Evolutionary conservation across 1,139 yeast genomes (phyloP), one percentile per base, ranked within the genome.

Genomic region (Protomyces pachydermus): DNA sequence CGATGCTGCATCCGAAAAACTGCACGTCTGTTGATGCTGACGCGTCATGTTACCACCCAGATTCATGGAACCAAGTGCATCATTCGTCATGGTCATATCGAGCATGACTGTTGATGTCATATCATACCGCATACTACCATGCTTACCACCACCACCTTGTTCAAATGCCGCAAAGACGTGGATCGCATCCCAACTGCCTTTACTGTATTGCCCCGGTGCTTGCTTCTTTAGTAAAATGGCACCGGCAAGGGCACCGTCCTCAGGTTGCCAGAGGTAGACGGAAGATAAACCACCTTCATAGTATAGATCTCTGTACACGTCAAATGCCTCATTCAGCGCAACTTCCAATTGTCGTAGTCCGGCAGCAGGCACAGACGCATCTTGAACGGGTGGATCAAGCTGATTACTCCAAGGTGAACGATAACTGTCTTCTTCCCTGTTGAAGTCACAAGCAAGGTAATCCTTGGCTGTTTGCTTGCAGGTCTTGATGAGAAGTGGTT

Each of bases 261-360:
- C 74, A 39, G 84, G 82, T 71, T 89, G 96, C 98, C 98, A 93
- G 60, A 93, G 79, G 73, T 93, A 93, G n/a, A 87, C 96, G 65
- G 93, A 86, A 1, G 95, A 87, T 54, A 87, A 80, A 20, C 96
- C 95, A 45, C 98, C 97, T 74, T 91, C 98, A 74, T 91, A 93
- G 78, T 93, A 93, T 52, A 93, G 78, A 73, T 93, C 98, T 68
- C 97, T 81, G 77, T 93, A 93, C 50, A 93, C 82, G 72, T 91
- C 98, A 74, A 93, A 90, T 9, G 97, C 87, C 68, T 90, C 95
- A 74, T 93, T 93, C 68, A 96, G 93, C 69, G 85, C 81, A 34
- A 82, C 74, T 75, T 93, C 98, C 71, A 93, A 78, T 71, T 84
- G 82, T 70, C 98, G 81, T 67, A 93, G 79, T 39, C 78, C 77